A percentile compares a stretch with the other conserved stretches of the same genome.
Conservation (phyloP, 1,139 yeast species). For the Groenewaldozyma sp. region DNA sequence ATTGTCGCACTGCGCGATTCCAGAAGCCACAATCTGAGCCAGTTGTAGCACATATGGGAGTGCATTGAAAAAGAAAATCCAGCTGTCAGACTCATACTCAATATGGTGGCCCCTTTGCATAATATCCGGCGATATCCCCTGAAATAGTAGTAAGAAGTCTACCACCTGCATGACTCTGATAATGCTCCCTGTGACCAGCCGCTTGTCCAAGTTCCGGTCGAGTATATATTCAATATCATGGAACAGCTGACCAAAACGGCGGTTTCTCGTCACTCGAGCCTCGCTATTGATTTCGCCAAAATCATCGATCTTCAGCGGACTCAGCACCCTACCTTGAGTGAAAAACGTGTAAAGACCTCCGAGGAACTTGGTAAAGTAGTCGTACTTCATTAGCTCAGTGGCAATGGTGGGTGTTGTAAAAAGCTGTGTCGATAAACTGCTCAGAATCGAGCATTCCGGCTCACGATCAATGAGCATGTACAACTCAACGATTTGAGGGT, state of each 20-base stretch:
- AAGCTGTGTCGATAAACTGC: conserved; percentile 71
- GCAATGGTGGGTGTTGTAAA: conserved; percentile 82
- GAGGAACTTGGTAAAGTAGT: conserved; percentile 58
- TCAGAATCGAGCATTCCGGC: conserved; percentile 71
- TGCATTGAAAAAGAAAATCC: conserved; percentile 73
- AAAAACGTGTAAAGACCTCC: conserved; percentile 60
- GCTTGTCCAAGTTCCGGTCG: conserved; percentile 54
- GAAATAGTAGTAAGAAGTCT: conserved; percentile 61
- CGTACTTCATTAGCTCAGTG: conserved; percentile 56
- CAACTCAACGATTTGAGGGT: conserved; percentile 69
- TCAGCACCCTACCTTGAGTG: conserved; percentile 45
- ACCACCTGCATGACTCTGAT: conserved; percentile 40
- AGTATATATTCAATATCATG: conserved; percentile 75
- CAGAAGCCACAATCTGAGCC: conserved; percentile 30
- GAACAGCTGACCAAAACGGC: conserved; percentile 78
- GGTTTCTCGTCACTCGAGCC: conserved; percentile 46
- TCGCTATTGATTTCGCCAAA: conserved; percentile 27
- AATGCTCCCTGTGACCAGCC: conserved; percentile 27
- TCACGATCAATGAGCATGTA: conserved; percentile 67
- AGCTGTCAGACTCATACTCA: conserved; percentile 83
- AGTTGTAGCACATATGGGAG: conserved; percentile 39
- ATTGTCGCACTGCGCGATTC: conserved; percentile 20
- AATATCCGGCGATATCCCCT: conserved; percentile 66
- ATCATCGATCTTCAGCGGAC: conserved; percentile 39
- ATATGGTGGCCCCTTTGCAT: conserved; percentile 79